phyloP scores from a whole-genome alignment of 352 stramenopile species.

The Aphanomyces stellatus region DNA sequence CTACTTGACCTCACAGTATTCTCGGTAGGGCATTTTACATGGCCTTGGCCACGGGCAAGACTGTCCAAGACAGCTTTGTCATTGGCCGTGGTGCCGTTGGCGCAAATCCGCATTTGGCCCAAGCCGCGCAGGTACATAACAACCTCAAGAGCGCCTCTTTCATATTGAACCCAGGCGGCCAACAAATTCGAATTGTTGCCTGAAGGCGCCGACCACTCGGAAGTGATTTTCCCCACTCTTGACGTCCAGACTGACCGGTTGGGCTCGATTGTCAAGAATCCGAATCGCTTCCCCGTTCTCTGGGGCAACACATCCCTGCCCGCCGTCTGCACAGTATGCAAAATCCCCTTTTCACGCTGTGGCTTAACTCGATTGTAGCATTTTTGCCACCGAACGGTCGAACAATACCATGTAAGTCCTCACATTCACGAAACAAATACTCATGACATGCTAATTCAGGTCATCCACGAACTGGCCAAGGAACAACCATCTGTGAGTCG shows the following conservation, averaged over 20 bases:
- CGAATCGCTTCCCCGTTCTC: constrained; percentile 57
- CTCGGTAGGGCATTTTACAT: constrained; percentile 43
- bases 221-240: constrained; percentile 71
- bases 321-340: constrained; percentile 47
- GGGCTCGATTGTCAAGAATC: constrained; percentile 36
- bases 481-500: constrained; percentile 62
- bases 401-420: constrained; percentile 66
- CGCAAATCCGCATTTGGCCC: constrained; percentile 39
- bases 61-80: constrained; percentile 52
- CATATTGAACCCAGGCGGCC: constrained; percentile 25
- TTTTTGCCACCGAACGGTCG: constrained; percentile 66
- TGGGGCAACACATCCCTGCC: constrained; percentile 67
- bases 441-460: not conserved
- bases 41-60: constrained; percentile 64
- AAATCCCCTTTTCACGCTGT: not conserved
- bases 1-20: not conserved
- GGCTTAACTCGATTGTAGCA: constrained; percentile 14
- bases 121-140: not conserved
- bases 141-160: not conserved
- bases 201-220: constrained; percentile 63
- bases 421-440: not conserved
- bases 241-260: constrained; percentile 35
- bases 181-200: constrained; percentile 73
- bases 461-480: not conserved
- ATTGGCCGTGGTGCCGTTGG: constrained; percentile 69